Conservation (phyloP, 257 asterid genomes). For the Rauvolfia tetraphylla region DNA sequence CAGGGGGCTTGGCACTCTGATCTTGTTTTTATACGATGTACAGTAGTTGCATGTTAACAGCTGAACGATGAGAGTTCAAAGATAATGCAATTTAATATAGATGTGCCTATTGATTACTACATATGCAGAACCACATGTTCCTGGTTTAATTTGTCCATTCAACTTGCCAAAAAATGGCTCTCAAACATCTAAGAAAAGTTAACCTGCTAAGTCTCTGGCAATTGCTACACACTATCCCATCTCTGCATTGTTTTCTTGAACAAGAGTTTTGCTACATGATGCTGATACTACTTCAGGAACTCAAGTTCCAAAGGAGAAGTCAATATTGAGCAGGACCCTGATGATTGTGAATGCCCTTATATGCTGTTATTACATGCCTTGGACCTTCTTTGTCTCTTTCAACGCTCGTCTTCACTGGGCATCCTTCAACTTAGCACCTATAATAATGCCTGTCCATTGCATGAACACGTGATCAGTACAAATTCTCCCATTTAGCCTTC, state of each 20-base stretch:
- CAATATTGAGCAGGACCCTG: conserved; percentile 46
- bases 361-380: conserved; percentile 71
- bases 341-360: conserved; percentile 86
- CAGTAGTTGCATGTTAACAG: no score
- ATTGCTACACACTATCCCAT: background rate
- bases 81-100: background rate
- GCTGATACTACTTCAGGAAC: background rate
- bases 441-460: conserved; percentile 68
- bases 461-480: conserved; percentile 1
- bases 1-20: no score
- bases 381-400: conserved; percentile 82
- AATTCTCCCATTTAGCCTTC: background rate
- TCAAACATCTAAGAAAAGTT: conserved; percentile 1
- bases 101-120: conserved; percentile 2
- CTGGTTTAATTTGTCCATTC: conserved; percentile 6
- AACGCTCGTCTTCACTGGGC: conserved; percentile 87
- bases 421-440: conserved; percentile 72
- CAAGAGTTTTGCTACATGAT: background rate
- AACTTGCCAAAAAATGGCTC: conserved; percentile 12
- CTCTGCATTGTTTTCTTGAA: background rate
- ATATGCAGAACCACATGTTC: no score
- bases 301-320: conserved; percentile 8
- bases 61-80: background rate
- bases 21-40: background rate
- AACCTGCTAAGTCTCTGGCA: background rate